Evolutionary conservation across 225 moss, liverwort and hornwort genomes (phyloP).

Genomic region (Bryum argenteum): DNA sequence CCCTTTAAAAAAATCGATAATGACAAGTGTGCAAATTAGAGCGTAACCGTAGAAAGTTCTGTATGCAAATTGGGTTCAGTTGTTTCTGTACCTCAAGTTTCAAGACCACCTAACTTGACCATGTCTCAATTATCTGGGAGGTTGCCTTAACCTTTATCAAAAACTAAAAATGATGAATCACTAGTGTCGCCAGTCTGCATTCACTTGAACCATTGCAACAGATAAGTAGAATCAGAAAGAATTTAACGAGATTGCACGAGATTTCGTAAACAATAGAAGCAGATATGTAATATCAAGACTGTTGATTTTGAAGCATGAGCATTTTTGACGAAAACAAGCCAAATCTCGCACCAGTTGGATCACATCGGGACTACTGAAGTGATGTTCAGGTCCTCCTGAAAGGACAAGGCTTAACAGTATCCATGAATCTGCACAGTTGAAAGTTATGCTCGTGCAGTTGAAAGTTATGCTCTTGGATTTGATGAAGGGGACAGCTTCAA

Average conservation of each 20-base stretch:
- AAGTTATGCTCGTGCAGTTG: background rate
- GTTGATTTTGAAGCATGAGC: too few species aligned
- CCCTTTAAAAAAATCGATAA: too few species aligned
- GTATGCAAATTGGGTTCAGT: too few species aligned
- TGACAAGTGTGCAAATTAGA: too few species aligned
- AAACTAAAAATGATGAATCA: too few species aligned
- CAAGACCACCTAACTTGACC: conserved; percentile 27
- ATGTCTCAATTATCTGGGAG: background rate
- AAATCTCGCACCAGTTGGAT: too few species aligned
- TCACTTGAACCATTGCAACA: background rate
- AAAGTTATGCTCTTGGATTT: background rate
- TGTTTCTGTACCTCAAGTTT: background rate
- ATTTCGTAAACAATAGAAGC: too few species aligned
- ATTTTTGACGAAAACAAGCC: too few species aligned
- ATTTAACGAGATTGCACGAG: too few species aligned
- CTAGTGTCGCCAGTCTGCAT: background rate
- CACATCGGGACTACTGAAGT: background rate
- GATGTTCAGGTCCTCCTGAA: background rate
- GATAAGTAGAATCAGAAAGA: too few species aligned
- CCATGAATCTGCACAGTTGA: background rate
- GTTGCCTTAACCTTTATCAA: background rate
- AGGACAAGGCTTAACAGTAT: background rate
- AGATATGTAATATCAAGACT: too few species aligned
- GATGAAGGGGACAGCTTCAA: background rate
- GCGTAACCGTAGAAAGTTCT: too few species aligned